phyloP scores from a whole-genome alignment of 2,329 filamentous ascomycete species.

The Chrysosporium queenslandicum region DNA sequence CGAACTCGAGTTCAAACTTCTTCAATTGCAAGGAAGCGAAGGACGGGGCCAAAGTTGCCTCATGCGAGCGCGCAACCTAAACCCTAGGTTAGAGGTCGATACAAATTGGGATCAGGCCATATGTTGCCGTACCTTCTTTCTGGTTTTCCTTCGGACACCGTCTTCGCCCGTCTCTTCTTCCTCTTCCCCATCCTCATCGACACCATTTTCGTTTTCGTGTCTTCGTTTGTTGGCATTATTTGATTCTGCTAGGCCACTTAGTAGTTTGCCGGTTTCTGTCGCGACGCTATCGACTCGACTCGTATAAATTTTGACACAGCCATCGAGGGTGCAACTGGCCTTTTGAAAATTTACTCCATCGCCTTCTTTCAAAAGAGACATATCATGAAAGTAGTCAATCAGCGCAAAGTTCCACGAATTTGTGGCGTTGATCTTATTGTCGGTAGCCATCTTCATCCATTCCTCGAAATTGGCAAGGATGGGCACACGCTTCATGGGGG shows the following conservation, averaged over 20 bases:
- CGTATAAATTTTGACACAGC: slow-evolving; percentile 98
- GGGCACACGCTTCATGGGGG: slow-evolving; percentile 91
- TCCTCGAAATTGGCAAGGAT: slow-evolving; percentile 97
- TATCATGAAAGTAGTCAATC: slow-evolving; percentile 99
- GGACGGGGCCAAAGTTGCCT: slow-evolving; percentile 82
- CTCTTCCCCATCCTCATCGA: slow-evolving; percentile 55
- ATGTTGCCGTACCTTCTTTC: slow-evolving; percentile 53
- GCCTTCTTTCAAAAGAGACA: slow-evolving; percentile 92
- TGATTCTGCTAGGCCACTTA: slow-evolving; percentile 79
- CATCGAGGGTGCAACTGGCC: slow-evolving; percentile 91
- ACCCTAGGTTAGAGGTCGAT: not conserved
- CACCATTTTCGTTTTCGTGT: slow-evolving; percentile 51
- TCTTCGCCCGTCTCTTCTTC: slow-evolving; percentile 32
- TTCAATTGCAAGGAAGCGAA: slow-evolving; percentile 86
- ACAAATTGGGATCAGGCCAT: not conserved
- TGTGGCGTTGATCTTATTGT: slow-evolving; percentile 96
- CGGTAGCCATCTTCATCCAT: slow-evolving; percentile 99
- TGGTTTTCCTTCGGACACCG: slow-evolving; percentile 44
- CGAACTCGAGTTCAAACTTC: slow-evolving; percentile 94
- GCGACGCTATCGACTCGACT: slow-evolving; percentile 96
- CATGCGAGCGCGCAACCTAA: slow-evolving; percentile 59
- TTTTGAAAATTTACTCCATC: slow-evolving; percentile 98
- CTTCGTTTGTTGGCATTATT: slow-evolving; percentile 59
- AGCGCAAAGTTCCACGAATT: slow-evolving; percentile 99
- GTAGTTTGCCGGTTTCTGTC: slow-evolving; percentile 87